Conservation (phyloP, 345 rosid species). For the Isatis tinctoria region DNA sequence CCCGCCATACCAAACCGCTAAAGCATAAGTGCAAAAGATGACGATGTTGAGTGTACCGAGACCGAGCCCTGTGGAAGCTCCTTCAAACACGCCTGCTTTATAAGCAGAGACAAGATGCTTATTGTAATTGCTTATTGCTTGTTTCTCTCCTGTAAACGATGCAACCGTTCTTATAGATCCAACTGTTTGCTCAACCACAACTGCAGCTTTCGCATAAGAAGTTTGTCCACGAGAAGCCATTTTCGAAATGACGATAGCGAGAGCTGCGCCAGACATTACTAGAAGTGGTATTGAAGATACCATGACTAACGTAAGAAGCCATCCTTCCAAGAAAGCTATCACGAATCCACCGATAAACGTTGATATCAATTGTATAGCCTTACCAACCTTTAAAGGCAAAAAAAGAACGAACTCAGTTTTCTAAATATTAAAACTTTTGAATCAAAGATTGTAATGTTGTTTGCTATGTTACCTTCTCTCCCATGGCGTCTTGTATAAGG, state of each 20-base stretch:
- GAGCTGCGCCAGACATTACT: conserved; percentile 48
- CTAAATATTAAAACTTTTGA: background rate
- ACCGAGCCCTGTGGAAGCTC: conserved; percentile 52
- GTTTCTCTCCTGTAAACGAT: conserved; percentile 66
- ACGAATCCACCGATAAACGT: conserved; percentile 66
- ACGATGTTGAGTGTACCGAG: conserved; percentile 37
- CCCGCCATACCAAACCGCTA: conserved; percentile 65
- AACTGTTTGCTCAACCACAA: conserved; percentile 56
- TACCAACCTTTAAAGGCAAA: conserved; percentile 51
- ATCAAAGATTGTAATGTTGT: background rate
- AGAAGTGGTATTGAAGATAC: conserved; percentile 53
- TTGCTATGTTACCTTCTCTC: conserved; percentile 48
- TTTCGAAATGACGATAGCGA: conserved; percentile 39
- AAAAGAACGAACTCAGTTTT: background rate
- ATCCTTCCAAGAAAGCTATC: conserved; percentile 60
- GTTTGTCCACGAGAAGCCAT: conserved; percentile 49
- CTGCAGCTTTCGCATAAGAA: conserved; percentile 55
- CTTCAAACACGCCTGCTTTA: conserved; percentile 49
- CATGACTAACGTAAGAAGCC: conserved; percentile 70
- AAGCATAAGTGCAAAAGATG: conserved; percentile 43
- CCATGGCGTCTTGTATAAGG: conserved; percentile 75
- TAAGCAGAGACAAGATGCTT: conserved; percentile 49
- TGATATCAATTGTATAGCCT: conserved; percentile 47
- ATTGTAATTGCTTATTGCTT: conserved; percentile 47
- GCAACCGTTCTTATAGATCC: conserved; percentile 83